Percentiles rank a stretch among this genome's conserved stretches.
phyloP scores from a whole-genome alignment of 139 green algal genomes.

The Haematococcus lacustris region DNA sequence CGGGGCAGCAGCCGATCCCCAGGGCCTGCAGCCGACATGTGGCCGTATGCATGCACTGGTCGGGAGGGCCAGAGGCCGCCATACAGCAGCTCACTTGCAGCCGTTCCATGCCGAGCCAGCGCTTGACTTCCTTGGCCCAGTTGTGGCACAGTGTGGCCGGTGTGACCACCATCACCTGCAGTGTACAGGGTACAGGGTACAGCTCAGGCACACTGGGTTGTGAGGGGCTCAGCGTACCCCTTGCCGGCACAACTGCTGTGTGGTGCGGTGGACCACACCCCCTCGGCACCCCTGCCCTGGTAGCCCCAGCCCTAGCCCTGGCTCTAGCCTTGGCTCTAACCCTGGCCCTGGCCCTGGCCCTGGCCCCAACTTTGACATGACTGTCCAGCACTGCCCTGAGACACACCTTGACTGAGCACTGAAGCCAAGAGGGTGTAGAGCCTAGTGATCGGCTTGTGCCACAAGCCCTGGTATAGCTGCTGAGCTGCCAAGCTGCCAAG shows the following conservation, averaged over 20 bases:
- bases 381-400: too few species aligned
- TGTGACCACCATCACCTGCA: constrained; percentile 59
- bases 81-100: too few species aligned
- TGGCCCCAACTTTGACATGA: too few species aligned
- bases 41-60: not conserved
- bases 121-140: constrained; percentile 67
- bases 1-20: not conserved
- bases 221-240: too few species aligned
- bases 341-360: too few species aligned
- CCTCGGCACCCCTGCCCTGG: too few species aligned
- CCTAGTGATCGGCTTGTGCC: too few species aligned
- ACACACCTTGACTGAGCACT: too few species aligned
- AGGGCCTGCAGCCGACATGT: not conserved
- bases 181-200: not conserved
- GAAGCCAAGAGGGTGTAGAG: not conserved
- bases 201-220: not conserved
- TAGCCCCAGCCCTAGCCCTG: too few species aligned
- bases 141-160: constrained; percentile 68
- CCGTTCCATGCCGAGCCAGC: constrained; percentile 75
- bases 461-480: not conserved
- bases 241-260: not conserved
- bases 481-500: not conserved
- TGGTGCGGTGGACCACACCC: constrained; percentile 15
- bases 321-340: too few species aligned
- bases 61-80: too few species aligned